A percentile compares a stretch with the other conserved stretches of the same genome.
Evolutionary conservation across 257 asterid species (phyloP).

Genomic region (Ligustrum vulgare): DNA sequence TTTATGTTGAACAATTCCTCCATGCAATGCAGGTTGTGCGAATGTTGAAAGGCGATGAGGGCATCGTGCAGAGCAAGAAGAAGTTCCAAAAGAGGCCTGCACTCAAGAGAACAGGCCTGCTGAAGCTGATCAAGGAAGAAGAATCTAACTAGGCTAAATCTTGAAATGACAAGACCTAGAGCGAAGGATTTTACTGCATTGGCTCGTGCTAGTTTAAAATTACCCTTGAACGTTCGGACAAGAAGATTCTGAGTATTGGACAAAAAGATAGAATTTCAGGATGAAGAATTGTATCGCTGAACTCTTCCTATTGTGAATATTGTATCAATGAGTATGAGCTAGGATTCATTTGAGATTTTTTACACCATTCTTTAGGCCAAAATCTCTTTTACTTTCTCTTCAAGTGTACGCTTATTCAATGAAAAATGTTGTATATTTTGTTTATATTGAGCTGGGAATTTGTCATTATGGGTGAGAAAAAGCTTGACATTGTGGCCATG

Average conservation of each 20-base stretch:
- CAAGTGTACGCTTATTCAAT: neutral
- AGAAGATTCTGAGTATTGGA: conserved; percentile 16
- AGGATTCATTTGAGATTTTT: conserved; percentile 17
- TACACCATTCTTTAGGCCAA: conserved; percentile 4
- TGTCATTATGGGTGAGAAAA: neutral
- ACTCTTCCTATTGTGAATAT: conserved; percentile 23
- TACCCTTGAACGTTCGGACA: neutral
- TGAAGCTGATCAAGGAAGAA: conserved; percentile 43
- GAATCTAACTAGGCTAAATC: conserved; percentile 37
- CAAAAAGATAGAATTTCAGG: conserved; percentile 13
- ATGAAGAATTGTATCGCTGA: conserved; percentile 5
- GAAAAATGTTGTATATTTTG: neutral
- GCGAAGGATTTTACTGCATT: conserved; percentile 17
- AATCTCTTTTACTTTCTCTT: neutral
- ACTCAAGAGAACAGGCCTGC: conserved; percentile 51
- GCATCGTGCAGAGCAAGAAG: conserved; percentile 50
- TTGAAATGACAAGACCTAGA: conserved; percentile 25
- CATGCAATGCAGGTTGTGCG: conserved; percentile 51
- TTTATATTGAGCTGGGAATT: neutral
- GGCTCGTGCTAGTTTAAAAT: conserved; percentile 17
- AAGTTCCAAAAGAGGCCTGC: conserved; percentile 77
- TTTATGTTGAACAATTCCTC: neutral
- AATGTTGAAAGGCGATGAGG: conserved; percentile 76
- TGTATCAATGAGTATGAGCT: conserved; percentile 23
- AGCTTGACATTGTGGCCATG: too few relatives aligned